Percentiles rank a stretch among this genome's conserved stretches.
phyloP scores from a whole-genome alignment of 2,329 filamentous ascomycete genomes.

The Colletotrichum sp. region DNA sequence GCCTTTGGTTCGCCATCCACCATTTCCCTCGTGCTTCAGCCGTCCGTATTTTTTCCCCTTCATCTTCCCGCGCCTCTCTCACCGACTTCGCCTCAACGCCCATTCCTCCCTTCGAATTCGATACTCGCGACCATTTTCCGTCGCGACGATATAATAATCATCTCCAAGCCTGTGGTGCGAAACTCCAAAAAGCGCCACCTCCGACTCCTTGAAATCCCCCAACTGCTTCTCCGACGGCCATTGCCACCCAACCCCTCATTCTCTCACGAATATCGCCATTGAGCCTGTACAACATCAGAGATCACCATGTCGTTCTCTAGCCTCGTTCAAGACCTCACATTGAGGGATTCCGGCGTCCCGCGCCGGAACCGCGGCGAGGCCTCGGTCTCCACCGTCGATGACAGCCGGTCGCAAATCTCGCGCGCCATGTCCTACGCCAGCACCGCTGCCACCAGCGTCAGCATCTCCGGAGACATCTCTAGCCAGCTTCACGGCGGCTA shows the following conservation, averaged over 20 bases:
- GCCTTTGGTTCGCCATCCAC: neutral
- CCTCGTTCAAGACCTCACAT: conserved; percentile 68
- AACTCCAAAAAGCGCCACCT: neutral
- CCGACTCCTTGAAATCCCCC: neutral
- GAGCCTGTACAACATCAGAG: neutral
- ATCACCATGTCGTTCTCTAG: conserved; percentile 69
- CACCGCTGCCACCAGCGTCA: conserved; percentile 71
- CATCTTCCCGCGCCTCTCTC: neutral
- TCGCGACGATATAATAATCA: neutral
- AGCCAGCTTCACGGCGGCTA: conserved; percentile 87
- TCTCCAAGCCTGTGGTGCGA: neutral
- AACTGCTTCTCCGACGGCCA: neutral
- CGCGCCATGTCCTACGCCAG: conserved; percentile 70
- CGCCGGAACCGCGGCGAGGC: conserved; percentile 53
- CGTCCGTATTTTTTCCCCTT: neutral
- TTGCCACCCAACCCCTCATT: neutral
- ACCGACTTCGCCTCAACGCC: neutral
- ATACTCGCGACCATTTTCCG: neutral
- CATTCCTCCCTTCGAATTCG: neutral
- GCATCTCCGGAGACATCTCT: conserved; percentile 76
- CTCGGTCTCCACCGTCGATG: conserved; percentile 63
- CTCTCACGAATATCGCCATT: neutral
- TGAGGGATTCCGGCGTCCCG: conserved; percentile 57
- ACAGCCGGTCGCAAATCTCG: conserved; percentile 65
- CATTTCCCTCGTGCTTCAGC: neutral